Evolutionary conservation across 331 rosid species (phyloP), one percentile per base, ranked within the genome.

Genomic region (Quercus tomentella): DNA sequence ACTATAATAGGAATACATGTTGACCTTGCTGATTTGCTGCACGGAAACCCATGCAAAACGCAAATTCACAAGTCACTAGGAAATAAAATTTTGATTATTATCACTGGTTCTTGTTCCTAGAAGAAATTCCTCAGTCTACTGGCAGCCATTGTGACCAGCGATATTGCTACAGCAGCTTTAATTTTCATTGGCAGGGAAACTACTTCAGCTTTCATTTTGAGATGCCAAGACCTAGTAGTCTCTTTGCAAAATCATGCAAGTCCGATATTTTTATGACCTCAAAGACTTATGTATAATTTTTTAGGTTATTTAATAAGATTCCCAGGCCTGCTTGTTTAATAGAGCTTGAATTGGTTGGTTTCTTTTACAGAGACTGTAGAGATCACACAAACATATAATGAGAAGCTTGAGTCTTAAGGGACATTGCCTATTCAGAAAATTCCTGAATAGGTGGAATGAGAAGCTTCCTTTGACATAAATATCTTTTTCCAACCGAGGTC

Each of bases 261-360:
- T n/a, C 18, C 3, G 12, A 11, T 60, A 15, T 60, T 9, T 21
- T 60, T 14, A 60, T 23, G 7, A 60, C 66, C 17, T 60, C 66
- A 23, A 58, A 9, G 66, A 12, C 17, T 14, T 49, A 12, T 3
- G 17, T 65, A 15, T 41, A 28, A 56, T 37, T 51, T 33, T 17
- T 51, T 60, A 79, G 22, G 28, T 77, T 37, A 77, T 33, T 30
- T 22, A 54, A 49, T 21, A 4, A 51, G 52, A 67, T 76, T 80
- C 69, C 61, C 51, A 21, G 70, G 51, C 62, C 56, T n/a, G 60
- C 7, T 25, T 11, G 78, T 81, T 69, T 28, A 68, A 73, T 73
- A 7, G 70, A 68, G 75, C 43, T 25, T 62, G 17, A 75, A 68
- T 73, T 9, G 74, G 67, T 68, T 70, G 60, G 30, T 62, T 85